These are phyloP conservation scores for Pythium phragmitis DNA, from an alignment of 352 stramenopile genomes.

Conservation along the genomic window DNA sequence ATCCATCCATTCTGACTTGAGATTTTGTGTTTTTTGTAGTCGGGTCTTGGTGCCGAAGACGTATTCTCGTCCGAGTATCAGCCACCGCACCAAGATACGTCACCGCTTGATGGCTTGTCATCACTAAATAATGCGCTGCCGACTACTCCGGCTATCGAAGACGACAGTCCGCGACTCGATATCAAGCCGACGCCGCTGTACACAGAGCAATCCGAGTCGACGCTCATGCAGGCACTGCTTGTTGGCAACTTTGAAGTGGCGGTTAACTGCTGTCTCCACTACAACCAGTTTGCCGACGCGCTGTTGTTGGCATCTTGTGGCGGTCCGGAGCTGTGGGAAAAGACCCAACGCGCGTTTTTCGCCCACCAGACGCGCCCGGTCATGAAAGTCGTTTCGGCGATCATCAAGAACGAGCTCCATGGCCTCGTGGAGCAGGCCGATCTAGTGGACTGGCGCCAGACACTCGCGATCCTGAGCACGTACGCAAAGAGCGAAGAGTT, in stretches of 20 bases:
- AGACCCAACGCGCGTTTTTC: constrained; percentile 96
- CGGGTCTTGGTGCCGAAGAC: constrained; percentile 64
- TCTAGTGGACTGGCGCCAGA: constrained; percentile 95
- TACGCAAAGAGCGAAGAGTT: constrained; percentile 98
- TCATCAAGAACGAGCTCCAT: constrained; percentile 94
- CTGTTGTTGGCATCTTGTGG: constrained; percentile 93
- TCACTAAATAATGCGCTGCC: constrained; percentile 43
- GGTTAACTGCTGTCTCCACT: constrained; percentile 96
- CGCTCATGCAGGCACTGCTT: constrained; percentile 94
- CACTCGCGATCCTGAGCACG: constrained; percentile 96
- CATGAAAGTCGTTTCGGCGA: constrained; percentile 94
- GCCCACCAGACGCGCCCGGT: constrained; percentile 90
- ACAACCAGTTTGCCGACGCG: constrained; percentile 96
- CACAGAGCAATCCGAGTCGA: constrained; percentile 89
- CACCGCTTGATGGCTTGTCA: constrained; percentile 32
- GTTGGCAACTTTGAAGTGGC: constrained; percentile 98
- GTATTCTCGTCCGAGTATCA: constrained; percentile 76
- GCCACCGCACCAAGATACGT: neutral
- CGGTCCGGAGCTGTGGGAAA: constrained; percentile 94
- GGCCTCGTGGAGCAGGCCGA: constrained; percentile 87
- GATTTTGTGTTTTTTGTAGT: constrained; percentile 28
- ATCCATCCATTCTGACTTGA: neutral
- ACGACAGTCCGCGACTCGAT: constrained; percentile 76
- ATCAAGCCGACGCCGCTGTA: constrained; percentile 64
- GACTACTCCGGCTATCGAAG: constrained; percentile 44